Evolutionary conservation across 441 rosid species (phyloP), one percentile per base, ranked within the genome.

Genomic region (Populus hybrid): DNA sequence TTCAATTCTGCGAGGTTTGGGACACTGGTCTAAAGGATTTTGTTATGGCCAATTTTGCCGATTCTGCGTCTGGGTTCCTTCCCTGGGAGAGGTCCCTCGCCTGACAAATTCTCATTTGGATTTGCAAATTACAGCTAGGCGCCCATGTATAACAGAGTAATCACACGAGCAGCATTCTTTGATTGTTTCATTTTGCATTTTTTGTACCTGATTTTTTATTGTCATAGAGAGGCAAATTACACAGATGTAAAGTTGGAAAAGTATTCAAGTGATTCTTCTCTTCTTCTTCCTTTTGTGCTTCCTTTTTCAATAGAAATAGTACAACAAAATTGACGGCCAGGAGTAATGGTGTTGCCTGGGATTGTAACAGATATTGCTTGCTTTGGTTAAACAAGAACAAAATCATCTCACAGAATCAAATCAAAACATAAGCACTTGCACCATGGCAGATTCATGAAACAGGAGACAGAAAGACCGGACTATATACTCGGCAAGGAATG

Each of bases 1-100:
- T 86, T 65, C 76, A 86, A 84, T 95, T 95, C 86, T 95, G 99
- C 77, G 97, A 95, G 83, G 92, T 95, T 67, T 91, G 97, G 97
- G 99, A 95, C 81, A 92, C 98, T 1, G 93, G 95, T 36, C 86
- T 95, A 71, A 90, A 91, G 77, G 93, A 95, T 85, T 88, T 91
- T 80, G 90, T 95, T 40, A 26, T 92, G 74, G 89, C 95, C n/a
- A 92, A 86, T 74, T 92, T 95, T 78, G 97, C 90, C 32, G 92
- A 92, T 83, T 82, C 91, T 53, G 87, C 88, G 9, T 85, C 89
- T 14, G 90, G 95, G 67, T 79, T 69, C 70, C 86, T 94, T 69
- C 98, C 97, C 18, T 95, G 98, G 99, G 90, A 94, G 88, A 89
- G 85, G 77, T 82, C 89, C 70, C 72, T 74, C 73, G 74, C 23